A percentile compares a stretch with the other conserved stretches of the same genome.
Evolutionary conservation across 345 rosid species (phyloP).

Genomic region (Litchi chinensis): DNA sequence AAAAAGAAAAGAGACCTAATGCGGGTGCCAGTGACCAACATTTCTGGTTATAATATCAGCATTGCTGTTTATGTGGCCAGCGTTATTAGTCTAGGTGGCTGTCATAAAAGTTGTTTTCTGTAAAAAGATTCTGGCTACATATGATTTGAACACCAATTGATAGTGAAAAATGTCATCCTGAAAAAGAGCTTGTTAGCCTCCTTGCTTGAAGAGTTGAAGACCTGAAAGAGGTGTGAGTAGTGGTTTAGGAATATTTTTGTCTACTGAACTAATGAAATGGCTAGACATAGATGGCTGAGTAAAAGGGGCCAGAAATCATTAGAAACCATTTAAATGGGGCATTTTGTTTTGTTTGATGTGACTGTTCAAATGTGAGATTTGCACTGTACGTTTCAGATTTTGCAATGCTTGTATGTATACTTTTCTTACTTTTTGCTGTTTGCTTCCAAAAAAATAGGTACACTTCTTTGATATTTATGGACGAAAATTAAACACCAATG

Average conservation of each 20-base stretch:
- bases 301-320: neutral
- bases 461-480: constrained; percentile 92
- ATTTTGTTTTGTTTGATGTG: neutral
- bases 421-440: neutral
- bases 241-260: neutral
- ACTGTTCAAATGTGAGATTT: neutral
- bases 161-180: neutral
- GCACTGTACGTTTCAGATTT: constrained; percentile 4
- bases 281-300: neutral
- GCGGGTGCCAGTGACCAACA: neutral
- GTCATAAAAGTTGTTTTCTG: neutral
- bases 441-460: constrained; percentile 47
- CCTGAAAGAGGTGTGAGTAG: neutral
- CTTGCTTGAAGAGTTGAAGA: neutral
- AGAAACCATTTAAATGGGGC: neutral
- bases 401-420: neutral
- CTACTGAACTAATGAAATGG: neutral
- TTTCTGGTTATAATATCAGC: neutral
- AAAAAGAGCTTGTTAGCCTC: neutral
- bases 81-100: neutral
- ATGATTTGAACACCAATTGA: neutral
- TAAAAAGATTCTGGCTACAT: neutral
- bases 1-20: neutral
- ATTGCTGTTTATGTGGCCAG: neutral
- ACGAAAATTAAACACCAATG: constrained; percentile 64